Base-by-base conservation (phyloP, 495 filamentous ascomycete genomes). In the Xylaria grammica region DNA sequence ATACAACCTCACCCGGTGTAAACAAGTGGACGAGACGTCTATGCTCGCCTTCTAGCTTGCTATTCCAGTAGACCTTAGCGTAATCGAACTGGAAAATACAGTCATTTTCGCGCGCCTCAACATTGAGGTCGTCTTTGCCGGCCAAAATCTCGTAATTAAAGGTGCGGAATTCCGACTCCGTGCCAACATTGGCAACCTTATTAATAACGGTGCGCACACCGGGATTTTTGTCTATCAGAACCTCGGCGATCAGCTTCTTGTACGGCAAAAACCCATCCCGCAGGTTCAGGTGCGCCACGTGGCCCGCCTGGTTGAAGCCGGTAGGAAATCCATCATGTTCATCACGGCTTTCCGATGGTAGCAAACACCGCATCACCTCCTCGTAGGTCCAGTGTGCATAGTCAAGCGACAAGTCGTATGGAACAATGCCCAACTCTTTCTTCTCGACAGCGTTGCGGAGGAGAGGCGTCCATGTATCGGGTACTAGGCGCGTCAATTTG, bases 61-160 rank as follows among this genome's bases (percentile, higher is more conserved):
- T 91, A 77, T 99, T 99, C 95, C 95, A 99, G 80, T 98, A 99
- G 1, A 98, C 96, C 46, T 95, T 94, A 6, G 90, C 81, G 67
- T 91, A 93, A 69, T 93, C 86, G 69, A 93, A 93, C 62, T 74
- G 73, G 74, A 91, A 92, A 7, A 69, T 68, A 75, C 90, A 92
- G 59, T 80, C 78, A 45, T 79, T 82, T 74, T 92, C 88, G 46
- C 75, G 77, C 52, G 93, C 84, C 32, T 89, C 84, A 27, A 99
- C 96, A 34, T 93, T 86, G 69, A 97, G 77, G 69, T 97, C 86
- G 61, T 89, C 84, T 0, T 86, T 80, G 3, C 95, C 95, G 9
- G 87, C 89, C 0, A 99, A 84, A n/a, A 97, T 79, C 73, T 99
- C 96, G 79, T 95, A 97, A 36, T 82, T 82, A 79, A 99, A 98